Evolutionary conservation across 345 rosid species (phyloP), one percentile per base, ranked within the genome.

Genomic region (Mangifera indica): DNA sequence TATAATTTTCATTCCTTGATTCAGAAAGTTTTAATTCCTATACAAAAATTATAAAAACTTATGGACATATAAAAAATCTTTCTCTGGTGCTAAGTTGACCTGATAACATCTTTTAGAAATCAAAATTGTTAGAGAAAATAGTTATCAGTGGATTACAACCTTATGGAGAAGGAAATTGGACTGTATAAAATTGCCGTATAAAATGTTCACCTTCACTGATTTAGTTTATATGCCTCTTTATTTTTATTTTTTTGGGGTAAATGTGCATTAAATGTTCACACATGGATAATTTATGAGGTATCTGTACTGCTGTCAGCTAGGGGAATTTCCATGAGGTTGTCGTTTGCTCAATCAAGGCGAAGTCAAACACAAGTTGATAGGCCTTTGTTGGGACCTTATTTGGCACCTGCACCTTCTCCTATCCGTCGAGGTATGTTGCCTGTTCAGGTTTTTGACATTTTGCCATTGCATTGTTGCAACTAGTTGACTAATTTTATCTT

Each of bases 281-380:
- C 48, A 63, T 37, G 21, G 37, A 73, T 77, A 45, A 70, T 64
- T 78, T 49, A 73, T 20, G 59, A 60, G 25, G 68, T 75, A 72
- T 46, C 56, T 76, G 45, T 66, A 64, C 65, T 78, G 42, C 66
- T 79, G 44, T 73, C 93, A 92, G 98, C 82, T 49, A 81, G 87
- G 81, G 60, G 74, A 11, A 76, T 79, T 78, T 82, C 87, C 70
- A 70, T 66, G 82, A 82, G 80, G 9, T 8, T 83, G 49, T 79
- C 87, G 48, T 74, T 81, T 74, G 63, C 82, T 64, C 85, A 54
- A 70, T 64, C 76, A 20, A 81, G 68, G 59, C 76, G 79, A 51
- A 74, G 81, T 29, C 84, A 22, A 62, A 68, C 71, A 61, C 84
- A 40, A 58, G 72, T 71, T 74, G 67, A 64, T 67, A 63, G 77